phyloP scores from a whole-genome alignment of 768 basidiomycete species.

The Gloeostereum incarnatum region DNA sequence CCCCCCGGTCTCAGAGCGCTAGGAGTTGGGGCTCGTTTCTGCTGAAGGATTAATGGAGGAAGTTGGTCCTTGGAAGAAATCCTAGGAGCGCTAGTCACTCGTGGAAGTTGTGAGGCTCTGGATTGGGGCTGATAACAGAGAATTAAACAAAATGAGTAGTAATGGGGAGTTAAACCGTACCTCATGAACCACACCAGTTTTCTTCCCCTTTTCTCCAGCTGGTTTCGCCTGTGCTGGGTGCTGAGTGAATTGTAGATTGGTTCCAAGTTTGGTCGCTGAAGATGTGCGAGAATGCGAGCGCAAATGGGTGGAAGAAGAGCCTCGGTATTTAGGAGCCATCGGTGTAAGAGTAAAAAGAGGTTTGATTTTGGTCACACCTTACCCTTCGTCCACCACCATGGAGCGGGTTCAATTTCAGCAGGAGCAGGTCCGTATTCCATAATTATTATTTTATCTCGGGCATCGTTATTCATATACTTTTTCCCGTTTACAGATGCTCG shows the following conservation, averaged over 20 bases:
- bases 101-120: no score
- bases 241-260: slow-evolving; percentile 62
- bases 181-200: slow-evolving; percentile 31
- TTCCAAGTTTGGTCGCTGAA: slow-evolving; percentile 48
- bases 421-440: slow-evolving; percentile 54
- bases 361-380: slow-evolving; percentile 19
- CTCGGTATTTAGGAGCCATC: slow-evolving; percentile 47
- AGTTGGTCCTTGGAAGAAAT: slow-evolving; percentile 18
- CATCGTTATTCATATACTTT: slow-evolving; percentile 4
- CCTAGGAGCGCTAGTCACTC: slow-evolving; percentile 15
- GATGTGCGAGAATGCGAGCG: slow-evolving; percentile 59
- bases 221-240: slow-evolving; percentile 33
- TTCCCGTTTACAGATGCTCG: slow-evolving; percentile 61
- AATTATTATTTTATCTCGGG: not conserved
- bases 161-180: slow-evolving; percentile 22
- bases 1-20: no score
- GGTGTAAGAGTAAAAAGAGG: slow-evolving; percentile 9
- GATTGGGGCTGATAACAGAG: slow-evolving; percentile 7
- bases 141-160: slow-evolving; percentile 10
- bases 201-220: slow-evolving; percentile 46
- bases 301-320: slow-evolving; percentile 31
- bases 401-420: slow-evolving; percentile 92
- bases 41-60: no score
- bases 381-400: slow-evolving; percentile 36
- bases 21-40: no score